Evolutionary conservation across 345 rosid species (phyloP), one percentile per base, ranked within the genome.

Genomic region (Gossypium rotundifolium): DNA sequence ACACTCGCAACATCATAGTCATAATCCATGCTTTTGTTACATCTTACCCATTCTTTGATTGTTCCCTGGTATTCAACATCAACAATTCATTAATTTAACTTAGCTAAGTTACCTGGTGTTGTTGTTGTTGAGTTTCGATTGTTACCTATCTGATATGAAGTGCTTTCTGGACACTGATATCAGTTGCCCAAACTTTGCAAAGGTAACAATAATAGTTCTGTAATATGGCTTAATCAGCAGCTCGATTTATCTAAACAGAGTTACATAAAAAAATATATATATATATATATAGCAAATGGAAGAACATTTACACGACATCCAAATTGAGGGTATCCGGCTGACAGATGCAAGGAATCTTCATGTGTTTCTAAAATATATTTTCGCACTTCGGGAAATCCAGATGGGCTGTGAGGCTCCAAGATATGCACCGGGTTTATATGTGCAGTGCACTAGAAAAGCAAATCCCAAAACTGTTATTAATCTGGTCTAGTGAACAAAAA

Each of bases 161-260:
- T 8, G 80, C 75, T 64, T 79, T 61, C 51, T 79, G 83, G 44
- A 81, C 84, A 12, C 3, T 70, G 6, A 33, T 72, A 55, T 77
- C 70, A 18, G 45, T 81, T 16, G 78, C 84, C 84, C 82, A 85
- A 14, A 80, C 54, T 44, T 69, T 17, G 14, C 70, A 72, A 23
- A 83, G 71, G 27, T 63, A 66, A 25, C 71, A 74, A 1, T 79
- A 63, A 51, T 83, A 79, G 14, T 65, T 62, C 86, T 85, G 73
- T 11, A 29, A n/a, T 16, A 45, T 11, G 29, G 3, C 4, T 45
- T 69, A 65, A 18, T 42, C 51, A 65, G 23, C 7, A n/a, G 25
- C 51, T 42, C 2, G 42, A 42, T n/a, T 27, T 65, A 18, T n/a
- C 51, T 40, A 18, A n/a, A 20, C 7, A 4, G 8, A 65, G 23